phyloP scores from a whole-genome alignment of 1,284 basidiomycete genomes.

The Fistulinella staudtii region DNA sequence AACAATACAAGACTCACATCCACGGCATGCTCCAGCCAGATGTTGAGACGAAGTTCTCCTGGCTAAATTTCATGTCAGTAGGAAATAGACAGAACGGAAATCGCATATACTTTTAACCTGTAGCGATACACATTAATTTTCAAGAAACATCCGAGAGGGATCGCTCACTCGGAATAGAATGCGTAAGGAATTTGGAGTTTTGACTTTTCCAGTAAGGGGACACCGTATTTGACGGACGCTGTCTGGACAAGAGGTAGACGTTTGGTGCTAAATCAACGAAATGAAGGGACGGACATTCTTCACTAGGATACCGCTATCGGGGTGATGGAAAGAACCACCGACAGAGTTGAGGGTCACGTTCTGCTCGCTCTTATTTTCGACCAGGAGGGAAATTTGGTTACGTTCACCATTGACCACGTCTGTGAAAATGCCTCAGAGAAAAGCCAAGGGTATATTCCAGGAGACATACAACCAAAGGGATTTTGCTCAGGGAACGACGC shows the following conservation, averaged over 20 bases:
- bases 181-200: slow-evolving; percentile 72
- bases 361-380: slow-evolving; percentile 74
- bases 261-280: slow-evolving; percentile 1
- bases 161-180: slow-evolving; percentile 81
- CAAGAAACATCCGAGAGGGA: neutral
- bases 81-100: neutral
- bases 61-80: slow-evolving; percentile 42
- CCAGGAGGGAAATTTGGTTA: slow-evolving; percentile 62
- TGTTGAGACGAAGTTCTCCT: slow-evolving; percentile 72
- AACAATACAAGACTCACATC: slow-evolving; percentile 45
- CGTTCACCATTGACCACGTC: slow-evolving; percentile 86
- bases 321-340: slow-evolving; percentile 70
- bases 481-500: slow-evolving; percentile 75
- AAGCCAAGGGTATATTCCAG: neutral
- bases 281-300: slow-evolving; percentile 61
- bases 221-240: slow-evolving; percentile 57
- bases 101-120: slow-evolving; percentile 58
- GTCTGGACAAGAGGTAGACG: slow-evolving; percentile 41
- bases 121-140: slow-evolving; percentile 18
- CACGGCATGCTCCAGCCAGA: slow-evolving; percentile 73
- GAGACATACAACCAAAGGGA: slow-evolving; percentile 74
- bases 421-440: slow-evolving; percentile 29
- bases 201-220: slow-evolving; percentile 58
- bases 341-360: slow-evolving; percentile 74
- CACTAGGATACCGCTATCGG: slow-evolving; percentile 61